phyloP scores from a whole-genome alignment of 352 stramenopile genomes.

The Phytophthora pisi region DNA sequence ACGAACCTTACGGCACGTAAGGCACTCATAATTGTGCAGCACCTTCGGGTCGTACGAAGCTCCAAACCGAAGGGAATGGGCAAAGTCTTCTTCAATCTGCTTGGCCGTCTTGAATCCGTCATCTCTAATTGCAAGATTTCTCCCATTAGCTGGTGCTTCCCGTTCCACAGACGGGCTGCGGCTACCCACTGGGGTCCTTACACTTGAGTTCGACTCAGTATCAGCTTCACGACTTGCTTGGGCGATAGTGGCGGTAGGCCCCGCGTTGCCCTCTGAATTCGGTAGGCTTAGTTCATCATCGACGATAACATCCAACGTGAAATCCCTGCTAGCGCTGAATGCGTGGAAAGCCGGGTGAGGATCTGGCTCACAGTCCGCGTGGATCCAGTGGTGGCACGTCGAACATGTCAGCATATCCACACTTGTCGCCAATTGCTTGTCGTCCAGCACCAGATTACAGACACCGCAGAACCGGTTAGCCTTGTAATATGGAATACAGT shows the following conservation, averaged over 20 bases:
- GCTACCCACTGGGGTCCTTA: conserved; percentile 25
- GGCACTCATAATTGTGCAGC: conserved; percentile 85
- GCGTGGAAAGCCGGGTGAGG: conserved; percentile 62
- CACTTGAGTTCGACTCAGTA: conserved; percentile 17
- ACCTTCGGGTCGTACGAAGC: conserved; percentile 68
- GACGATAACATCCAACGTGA: conserved; percentile 57
- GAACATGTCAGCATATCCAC: conserved; percentile 71
- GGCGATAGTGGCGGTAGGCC: background rate
- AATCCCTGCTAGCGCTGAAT: conserved; percentile 37
- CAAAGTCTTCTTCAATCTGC: conserved; percentile 69
- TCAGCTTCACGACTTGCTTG: conserved; percentile 18
- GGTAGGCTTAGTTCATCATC: conserved; percentile 22
- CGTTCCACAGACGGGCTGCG: conserved; percentile 34
- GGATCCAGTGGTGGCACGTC: conserved; percentile 82
- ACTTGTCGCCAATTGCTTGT: conserved; percentile 48
- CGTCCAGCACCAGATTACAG: conserved; percentile 60
- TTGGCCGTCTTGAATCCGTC: conserved; percentile 53
- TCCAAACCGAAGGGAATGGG: conserved; percentile 64
- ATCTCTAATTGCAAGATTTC: conserved; percentile 21
- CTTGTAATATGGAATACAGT: conserved; percentile 70
- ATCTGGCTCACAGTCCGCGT: conserved; percentile 81
- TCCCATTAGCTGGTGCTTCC: conserved; percentile 14
- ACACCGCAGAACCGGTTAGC: conserved; percentile 77
- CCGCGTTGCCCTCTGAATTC: conserved; percentile 2
- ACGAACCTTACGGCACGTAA: conserved; percentile 78